phyloP scores from a whole-genome alignment of 164 flowering plant species.

The Magnolia sinica region DNA sequence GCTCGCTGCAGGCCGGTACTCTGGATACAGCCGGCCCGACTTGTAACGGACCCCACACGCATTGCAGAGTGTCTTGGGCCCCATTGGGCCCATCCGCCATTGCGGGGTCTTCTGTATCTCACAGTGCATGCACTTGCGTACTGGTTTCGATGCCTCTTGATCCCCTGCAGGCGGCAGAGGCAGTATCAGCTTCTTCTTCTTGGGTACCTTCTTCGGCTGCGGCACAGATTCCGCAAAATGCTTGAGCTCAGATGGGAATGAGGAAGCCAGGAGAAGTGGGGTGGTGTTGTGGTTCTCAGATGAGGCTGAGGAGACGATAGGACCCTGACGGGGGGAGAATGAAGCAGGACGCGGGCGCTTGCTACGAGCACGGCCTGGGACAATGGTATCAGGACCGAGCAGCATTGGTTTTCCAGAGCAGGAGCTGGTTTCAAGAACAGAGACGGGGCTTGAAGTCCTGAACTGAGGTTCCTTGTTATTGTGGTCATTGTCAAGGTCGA shows the following conservation, averaged over 20 bases:
- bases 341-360: conserved; percentile 83
- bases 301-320: conserved; percentile 47
- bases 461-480: conserved; percentile 35
- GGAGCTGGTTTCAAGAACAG: conserved; percentile 83
- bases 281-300: conserved; percentile 25
- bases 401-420: conserved; percentile 43
- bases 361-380: conserved; percentile 70
- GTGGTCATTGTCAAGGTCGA: conserved; percentile 31
- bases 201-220: conserved; percentile 30
- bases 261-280: background rate
- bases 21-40: conserved; percentile 89
- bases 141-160: conserved; percentile 13
- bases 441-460: conserved; percentile 72
- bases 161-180: conserved; percentile 7
- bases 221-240: conserved; percentile 53
- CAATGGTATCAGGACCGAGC: conserved; percentile 32
- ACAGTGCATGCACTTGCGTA: conserved; percentile 87
- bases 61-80: conserved; percentile 94
- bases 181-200: conserved; percentile 58
- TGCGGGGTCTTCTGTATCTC: conserved; percentile 93
- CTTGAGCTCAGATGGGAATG: conserved; percentile 35
- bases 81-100: conserved; percentile 96
- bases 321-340: conserved; percentile 53
- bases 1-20: conserved; percentile 96
- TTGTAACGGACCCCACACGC: conserved; percentile 95